These are phyloP conservation scores for Pyrrhoderma lamaoense DNA, from an alignment of 1,284 basidiomycete species.

Conservation along the genomic window DNA sequence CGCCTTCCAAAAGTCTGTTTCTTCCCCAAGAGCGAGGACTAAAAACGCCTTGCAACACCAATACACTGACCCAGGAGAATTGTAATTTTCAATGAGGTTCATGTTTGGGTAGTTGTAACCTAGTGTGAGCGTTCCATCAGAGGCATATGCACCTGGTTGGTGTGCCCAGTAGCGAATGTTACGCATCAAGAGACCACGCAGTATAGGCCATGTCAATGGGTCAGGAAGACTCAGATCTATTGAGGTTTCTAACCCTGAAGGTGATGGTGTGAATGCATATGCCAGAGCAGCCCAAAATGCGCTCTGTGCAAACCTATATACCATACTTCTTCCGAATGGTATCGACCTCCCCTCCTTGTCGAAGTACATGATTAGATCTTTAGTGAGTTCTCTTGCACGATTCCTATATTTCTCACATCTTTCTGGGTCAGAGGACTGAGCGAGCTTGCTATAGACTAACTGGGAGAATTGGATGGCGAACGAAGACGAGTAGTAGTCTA, in stretches of 20 bases:
- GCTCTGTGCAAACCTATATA: slow-evolving; percentile 73
- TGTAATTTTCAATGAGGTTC: slow-evolving; percentile 75
- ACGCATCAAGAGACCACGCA: slow-evolving; percentile 67
- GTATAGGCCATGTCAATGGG: slow-evolving; percentile 64
- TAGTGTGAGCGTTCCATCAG: slow-evolving; percentile 67
- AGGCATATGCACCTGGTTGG: slow-evolving; percentile 51
- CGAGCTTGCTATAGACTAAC: slow-evolving; percentile 63
- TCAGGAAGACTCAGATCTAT: slow-evolving; percentile 54
- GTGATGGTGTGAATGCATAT: slow-evolving; percentile 35
- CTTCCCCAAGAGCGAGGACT: slow-evolving; percentile 52
- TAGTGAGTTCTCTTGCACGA: slow-evolving; percentile 54
- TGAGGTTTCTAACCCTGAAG: too few relatives aligned
- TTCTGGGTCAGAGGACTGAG: slow-evolving; percentile 53
- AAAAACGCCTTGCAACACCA: slow-evolving; percentile 79
- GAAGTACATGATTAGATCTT: slow-evolving; percentile 71
- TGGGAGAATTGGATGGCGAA: slow-evolving; percentile 77
- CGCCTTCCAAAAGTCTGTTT: slow-evolving; percentile 66
- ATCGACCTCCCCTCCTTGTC: slow-evolving; percentile 69
- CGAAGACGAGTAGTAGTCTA: slow-evolving; percentile 74
- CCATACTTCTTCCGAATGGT: slow-evolving; percentile 70
- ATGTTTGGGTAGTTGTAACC: slow-evolving; percentile 69
- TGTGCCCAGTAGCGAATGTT: slow-evolving; percentile 64
- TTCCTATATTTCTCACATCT: slow-evolving; percentile 58
- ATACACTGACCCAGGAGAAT: slow-evolving; percentile 74
- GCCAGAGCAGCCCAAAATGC: slow-evolving; percentile 72